phyloP scores from a whole-genome alignment of 2,329 filamentous ascomycete genomes.

The Clonostachys chloroleuca region DNA sequence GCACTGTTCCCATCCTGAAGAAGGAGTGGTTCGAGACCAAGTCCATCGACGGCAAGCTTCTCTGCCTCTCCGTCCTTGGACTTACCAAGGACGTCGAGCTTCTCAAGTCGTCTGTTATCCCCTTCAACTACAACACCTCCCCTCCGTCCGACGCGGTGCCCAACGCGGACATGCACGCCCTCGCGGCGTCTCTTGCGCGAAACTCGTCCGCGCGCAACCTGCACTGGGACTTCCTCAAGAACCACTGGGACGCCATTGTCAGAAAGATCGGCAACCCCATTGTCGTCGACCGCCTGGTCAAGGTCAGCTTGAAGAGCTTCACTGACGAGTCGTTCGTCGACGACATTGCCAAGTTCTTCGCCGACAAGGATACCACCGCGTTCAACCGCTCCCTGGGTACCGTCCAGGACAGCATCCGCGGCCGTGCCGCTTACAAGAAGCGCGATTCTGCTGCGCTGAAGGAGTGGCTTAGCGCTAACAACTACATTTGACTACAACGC shows the following conservation, averaged over 20 bases:
- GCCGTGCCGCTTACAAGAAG: constrained; percentile 75
- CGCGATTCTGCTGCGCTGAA: constrained; percentile 69
- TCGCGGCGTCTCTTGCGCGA: constrained; percentile 65
- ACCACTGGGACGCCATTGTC: constrained; percentile 73
- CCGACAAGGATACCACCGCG: constrained; percentile 75
- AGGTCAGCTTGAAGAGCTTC: constrained; percentile 74
- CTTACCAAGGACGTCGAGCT: constrained; percentile 65
- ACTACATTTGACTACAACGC: constrained; percentile 28
- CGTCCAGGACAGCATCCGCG: constrained; percentile 79
- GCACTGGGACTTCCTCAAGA: constrained; percentile 83
- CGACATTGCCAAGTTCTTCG: constrained; percentile 84
- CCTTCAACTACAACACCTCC: constrained; percentile 71
- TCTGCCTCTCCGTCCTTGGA: constrained; percentile 73
- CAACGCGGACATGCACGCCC: constrained; percentile 81
- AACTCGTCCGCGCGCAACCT: constrained; percentile 70
- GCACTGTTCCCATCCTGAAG: constrained; percentile 70
- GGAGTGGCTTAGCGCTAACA: constrained; percentile 68
- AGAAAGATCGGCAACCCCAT: constrained; percentile 78
- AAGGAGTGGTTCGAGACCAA: constrained; percentile 79
- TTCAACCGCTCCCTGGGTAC: constrained; percentile 86
- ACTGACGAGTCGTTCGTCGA: constrained; percentile 62
- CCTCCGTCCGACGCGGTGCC: constrained; percentile 63
- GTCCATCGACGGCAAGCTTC: constrained; percentile 87
- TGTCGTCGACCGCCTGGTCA: constrained; percentile 84
- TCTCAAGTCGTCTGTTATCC: constrained; percentile 60